phyloP scores from a whole-genome alignment of 2,329 filamentous ascomycete species.

The Davidsoniella eucalypti region DNA sequence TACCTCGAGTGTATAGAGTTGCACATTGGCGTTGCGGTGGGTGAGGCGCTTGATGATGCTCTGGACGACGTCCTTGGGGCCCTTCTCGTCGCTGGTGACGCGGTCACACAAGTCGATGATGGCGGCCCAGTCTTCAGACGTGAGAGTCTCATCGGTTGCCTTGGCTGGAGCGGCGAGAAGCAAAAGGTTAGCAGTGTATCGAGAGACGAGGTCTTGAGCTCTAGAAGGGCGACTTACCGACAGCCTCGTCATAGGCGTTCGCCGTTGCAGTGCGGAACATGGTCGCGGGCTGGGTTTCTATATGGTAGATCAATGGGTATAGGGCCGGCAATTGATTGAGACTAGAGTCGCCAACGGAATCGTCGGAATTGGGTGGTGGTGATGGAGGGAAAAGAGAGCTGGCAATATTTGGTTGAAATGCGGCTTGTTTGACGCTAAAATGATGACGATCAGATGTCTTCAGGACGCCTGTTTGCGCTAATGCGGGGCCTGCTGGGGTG shows the following conservation, averaged over 20 bases:
- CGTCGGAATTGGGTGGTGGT: neutral
- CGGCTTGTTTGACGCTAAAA: neutral
- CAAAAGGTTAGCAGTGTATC: neutral
- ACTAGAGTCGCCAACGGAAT: too few relatives aligned
- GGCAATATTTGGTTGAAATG: constrained; percentile 8
- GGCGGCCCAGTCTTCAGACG: constrained; percentile 55
- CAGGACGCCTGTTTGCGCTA: constrained; percentile 1
- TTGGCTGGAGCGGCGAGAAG: constrained; percentile 28
- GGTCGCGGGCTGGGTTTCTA: constrained; percentile 17
- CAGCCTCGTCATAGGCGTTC: constrained; percentile 41
- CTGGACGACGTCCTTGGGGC: constrained; percentile 69
- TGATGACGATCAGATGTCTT: neutral
- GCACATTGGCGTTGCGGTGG: constrained; percentile 88
- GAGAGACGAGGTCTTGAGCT: neutral
- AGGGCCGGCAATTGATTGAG: neutral
- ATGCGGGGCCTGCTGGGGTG: constrained; percentile 3
- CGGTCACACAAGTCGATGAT: constrained; percentile 50
- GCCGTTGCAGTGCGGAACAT: constrained; percentile 44
- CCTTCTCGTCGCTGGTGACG: constrained; percentile 35
- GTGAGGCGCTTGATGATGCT: constrained; percentile 83
- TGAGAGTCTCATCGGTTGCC: constrained; percentile 96
- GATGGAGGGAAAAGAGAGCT: neutral
- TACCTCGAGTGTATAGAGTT: constrained; percentile 84
- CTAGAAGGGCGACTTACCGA: constrained; percentile 30
- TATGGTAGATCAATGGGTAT: neutral